These are phyloP conservation scores for Croton setiger DNA, from an alignment of 441 rosid genomes.

Conservation along the genomic window DNA sequence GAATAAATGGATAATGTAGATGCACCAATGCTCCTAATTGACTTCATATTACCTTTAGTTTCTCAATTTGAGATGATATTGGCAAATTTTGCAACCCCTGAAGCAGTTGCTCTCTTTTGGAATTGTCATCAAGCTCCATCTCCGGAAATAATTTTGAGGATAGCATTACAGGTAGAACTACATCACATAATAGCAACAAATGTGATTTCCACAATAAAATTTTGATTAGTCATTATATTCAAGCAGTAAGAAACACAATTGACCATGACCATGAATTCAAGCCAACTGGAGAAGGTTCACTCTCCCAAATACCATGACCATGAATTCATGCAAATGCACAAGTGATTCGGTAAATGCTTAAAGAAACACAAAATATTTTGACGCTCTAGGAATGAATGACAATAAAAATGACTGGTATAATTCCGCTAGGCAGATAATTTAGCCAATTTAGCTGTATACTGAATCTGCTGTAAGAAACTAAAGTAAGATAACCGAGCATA, in stretches of 20 bases:
- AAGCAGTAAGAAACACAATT: neutral
- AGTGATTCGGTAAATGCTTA: neutral
- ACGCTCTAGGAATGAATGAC: neutral
- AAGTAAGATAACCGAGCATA: slow-evolving; percentile 31
- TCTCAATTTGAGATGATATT: slow-evolving; percentile 66
- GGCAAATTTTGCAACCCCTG: slow-evolving; percentile 84
- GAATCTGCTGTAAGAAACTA: neutral
- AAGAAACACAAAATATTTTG: neutral
- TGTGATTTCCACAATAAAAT: neutral
- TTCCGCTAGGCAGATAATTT: neutral
- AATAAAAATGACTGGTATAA: neutral
- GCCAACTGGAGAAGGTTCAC: neutral
- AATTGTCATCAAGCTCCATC: slow-evolving; percentile 87
- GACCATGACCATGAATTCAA: neutral
- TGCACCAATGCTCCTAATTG: neutral
- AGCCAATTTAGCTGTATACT: neutral
- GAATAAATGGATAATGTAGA: neutral
- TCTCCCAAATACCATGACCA: neutral
- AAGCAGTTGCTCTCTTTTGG: slow-evolving; percentile 84
- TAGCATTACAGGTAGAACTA: slow-evolving; percentile 97
- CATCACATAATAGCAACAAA: slow-evolving; percentile 17
- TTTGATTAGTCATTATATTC: neutral
- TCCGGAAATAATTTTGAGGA: slow-evolving; percentile 89
- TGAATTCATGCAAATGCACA: neutral
- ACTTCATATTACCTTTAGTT: slow-evolving; percentile 52